phyloP scores from a whole-genome alignment of 495 filamentous ascomycete genomes.

The Penicillium longicatenatum region DNA sequence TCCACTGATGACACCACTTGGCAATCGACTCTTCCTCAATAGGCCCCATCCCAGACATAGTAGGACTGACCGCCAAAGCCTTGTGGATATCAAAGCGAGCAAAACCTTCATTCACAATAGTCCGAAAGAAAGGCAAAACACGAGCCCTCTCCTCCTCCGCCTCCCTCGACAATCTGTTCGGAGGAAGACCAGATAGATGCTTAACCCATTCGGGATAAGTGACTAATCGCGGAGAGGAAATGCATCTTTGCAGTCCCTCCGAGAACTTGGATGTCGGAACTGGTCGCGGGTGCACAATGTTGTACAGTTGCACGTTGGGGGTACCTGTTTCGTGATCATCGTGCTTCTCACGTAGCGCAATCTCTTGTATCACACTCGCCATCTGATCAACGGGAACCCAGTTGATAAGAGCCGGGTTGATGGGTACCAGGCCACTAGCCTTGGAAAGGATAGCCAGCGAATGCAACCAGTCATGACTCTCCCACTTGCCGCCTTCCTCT shows the following conservation, averaged over 20 bases:
- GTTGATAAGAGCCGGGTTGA: constrained; percentile 17
- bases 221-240: constrained; percentile 17
- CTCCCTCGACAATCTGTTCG: constrained; percentile 16
- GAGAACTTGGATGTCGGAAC: constrained; percentile 18
- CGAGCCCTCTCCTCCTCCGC: constrained; percentile 20
- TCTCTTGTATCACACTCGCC: constrained; percentile 20
- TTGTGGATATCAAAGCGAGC: constrained; percentile 9
- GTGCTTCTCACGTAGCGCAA: constrained; percentile 10
- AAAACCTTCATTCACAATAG: constrained; percentile 7
- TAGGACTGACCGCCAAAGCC: constrained; percentile 11
- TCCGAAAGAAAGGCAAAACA: constrained; percentile 23
- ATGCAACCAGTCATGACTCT: constrained; percentile 29
- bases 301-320: constrained; percentile 19
- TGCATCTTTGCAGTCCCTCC: constrained; percentile 9
- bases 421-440: constrained; percentile 22
- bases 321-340: constrained; percentile 9
- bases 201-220: constrained; percentile 20
- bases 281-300: constrained; percentile 26
- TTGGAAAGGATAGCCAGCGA: constrained; percentile 26
- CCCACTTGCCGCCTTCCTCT: constrained; percentile 23
- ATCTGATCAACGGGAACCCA: constrained; percentile 33
- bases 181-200: constrained; percentile 9
- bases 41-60: constrained; percentile 17
- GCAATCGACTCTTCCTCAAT: constrained; percentile 10
- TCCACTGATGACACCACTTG: constrained; percentile 16